These are phyloP conservation scores for Colletotrichum magnum DNA, from an alignment of 2,329 filamentous ascomycete genomes.

Conservation along the genomic window DNA sequence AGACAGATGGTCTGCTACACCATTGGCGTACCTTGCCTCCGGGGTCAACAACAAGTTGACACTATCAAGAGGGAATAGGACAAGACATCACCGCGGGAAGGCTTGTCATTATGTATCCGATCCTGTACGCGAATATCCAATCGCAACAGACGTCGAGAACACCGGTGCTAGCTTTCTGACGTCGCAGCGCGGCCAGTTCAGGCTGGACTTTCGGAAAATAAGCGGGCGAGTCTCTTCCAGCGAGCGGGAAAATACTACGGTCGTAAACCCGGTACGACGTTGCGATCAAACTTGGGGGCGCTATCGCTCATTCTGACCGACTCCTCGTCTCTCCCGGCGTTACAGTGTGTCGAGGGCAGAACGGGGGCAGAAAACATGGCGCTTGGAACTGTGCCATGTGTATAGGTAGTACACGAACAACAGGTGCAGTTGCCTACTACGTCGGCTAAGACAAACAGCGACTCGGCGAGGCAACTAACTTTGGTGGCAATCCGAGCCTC, in stretches of 20 bases:
- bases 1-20: not conserved
- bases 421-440: constrained; percentile 1
- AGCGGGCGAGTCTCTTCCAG: constrained; percentile 7
- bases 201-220: constrained; percentile 13
- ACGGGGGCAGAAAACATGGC: not conserved
- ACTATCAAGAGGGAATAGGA: no score
- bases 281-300: constrained; percentile 18
- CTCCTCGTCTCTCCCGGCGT: constrained; percentile 2
- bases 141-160: constrained; percentile 25
- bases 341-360: constrained; percentile 2
- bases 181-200: not conserved
- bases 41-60: not conserved
- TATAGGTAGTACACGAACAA: not conserved
- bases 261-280: constrained; percentile 13
- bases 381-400: constrained; percentile 7
- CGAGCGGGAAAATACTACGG: constrained; percentile 19
- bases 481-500: not conserved
- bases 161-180: constrained; percentile 8
- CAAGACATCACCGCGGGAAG: not conserved
- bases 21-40: not conserved
- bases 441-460: not conserved
- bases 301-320: not conserved
- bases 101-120: not conserved
- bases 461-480: not conserved
- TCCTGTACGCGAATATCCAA: constrained; percentile 18